phyloP scores from a whole-genome alignment of 306 rosid genomes.

The Vigna angularis region DNA sequence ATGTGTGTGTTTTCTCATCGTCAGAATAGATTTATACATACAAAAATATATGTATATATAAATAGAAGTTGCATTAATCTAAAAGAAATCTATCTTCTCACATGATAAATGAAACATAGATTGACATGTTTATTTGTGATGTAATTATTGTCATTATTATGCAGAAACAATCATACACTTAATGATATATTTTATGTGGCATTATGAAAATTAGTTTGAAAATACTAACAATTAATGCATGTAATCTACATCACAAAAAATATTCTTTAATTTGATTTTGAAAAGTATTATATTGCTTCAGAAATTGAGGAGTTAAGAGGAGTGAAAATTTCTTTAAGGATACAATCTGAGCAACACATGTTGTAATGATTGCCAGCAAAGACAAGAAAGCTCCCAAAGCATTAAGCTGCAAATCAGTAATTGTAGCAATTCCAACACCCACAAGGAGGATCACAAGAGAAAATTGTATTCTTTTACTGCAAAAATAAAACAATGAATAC shows the following conservation, averaged over 20 bases:
- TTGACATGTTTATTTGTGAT: background rate
- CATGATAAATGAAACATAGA: background rate
- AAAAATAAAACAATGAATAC: constrained; percentile 37
- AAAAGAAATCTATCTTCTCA: constrained; percentile 1
- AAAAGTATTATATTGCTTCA: background rate
- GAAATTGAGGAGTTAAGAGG: background rate
- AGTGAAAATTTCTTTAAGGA: constrained; percentile 55
- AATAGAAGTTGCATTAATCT: too few species aligned
- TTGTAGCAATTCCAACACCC: constrained; percentile 96
- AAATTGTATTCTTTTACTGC: constrained; percentile 69
- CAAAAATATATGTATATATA: too few species aligned
- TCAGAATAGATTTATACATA: background rate
- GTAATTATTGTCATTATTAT: background rate
- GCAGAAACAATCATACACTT: background rate
- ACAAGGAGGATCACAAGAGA: constrained; percentile 78
- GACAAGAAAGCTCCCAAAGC: constrained; percentile 86
- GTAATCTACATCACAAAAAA: background rate
- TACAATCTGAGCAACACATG: constrained; percentile 97
- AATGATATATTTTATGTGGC: background rate
- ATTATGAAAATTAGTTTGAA: constrained; percentile 5
- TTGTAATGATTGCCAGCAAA: constrained; percentile 83
- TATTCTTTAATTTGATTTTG: constrained; percentile 10
- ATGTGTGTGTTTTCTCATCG: too few species aligned
- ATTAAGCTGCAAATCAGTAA: constrained; percentile 93
- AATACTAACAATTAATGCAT: constrained; percentile 13